Evolutionary conservation across 106 monocot species (phyloP), one percentile per base, ranked within the genome.

Genomic region (Platanthera zijinensis): DNA sequence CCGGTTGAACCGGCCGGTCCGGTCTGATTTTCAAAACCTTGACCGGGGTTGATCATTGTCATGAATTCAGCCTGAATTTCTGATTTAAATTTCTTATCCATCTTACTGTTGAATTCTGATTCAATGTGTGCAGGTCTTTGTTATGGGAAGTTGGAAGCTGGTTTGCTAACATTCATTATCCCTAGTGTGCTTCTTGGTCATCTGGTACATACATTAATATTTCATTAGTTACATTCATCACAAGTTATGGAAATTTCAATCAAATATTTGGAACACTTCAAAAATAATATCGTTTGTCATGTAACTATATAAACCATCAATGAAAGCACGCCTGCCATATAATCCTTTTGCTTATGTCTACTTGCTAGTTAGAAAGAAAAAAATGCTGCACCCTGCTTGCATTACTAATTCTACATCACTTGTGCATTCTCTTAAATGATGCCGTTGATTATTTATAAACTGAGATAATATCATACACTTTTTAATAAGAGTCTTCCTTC

Each of bases 121-220:
- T 45, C 30, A 18, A 17, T 52, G 28, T 28, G 8, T 51, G 32
- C 86, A 96, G 96, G 96, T 79, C 96, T 96, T 18, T 96, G 96
- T 59, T 96, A 96, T 78, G 96, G 96, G 63, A 96, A 96, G 67
- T 77, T 96, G 70, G 96, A 96, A 86, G 96, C 96, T 75, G 92
- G 93, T 59, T 69, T 93, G 52, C 75, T 96, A 69, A 90, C 96
- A 63, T 90, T 96, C 77, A 76, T 93, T 71, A 93, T 96, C 70
- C 96, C 96, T 77, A 57, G 82, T 25, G 79, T 96, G 70, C 92
- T 96, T 77, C 89, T 96, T 57, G 96, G 96, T 48, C 96, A 96
- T 75, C 76, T 96, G 87, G 92, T 96, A 87, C 74, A 19, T 76
- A 49, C 50, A 68, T 71, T 53, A 73, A 10, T 8, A 59, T 50